Percentiles rank a stretch among this genome's conserved stretches.
Conservation (phyloP, 2,329 filamentous ascomycete species). For the Botrytis byssoidea region DNA sequence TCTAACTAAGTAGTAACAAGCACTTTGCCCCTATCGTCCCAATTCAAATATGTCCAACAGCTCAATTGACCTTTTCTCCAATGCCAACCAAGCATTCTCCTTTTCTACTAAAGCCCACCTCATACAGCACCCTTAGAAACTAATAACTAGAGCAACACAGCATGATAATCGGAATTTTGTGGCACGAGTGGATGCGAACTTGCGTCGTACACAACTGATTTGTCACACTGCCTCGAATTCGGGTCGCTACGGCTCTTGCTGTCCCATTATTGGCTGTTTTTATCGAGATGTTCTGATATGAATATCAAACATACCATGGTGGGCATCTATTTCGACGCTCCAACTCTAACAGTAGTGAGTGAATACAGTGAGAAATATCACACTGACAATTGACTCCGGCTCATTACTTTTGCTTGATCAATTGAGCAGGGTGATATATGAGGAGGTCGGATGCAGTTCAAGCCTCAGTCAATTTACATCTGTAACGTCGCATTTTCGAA, state of each 20-base stretch:
- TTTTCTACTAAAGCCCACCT: neutral
- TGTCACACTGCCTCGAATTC: neutral
- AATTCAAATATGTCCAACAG: neutral
- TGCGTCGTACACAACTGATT: no score
- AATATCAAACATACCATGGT: neutral
- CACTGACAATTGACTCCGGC: neutral
- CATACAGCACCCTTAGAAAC: no score
- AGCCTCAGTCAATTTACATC: neutral
- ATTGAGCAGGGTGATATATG: neutral
- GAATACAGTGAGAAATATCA: neutral
- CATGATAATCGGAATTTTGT: neutral
- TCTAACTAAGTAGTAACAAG: neutral
- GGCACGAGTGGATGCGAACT: neutral
- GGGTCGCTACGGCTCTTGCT: neutral
- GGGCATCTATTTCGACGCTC: neutral
- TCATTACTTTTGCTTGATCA: neutral
- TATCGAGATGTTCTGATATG: neutral
- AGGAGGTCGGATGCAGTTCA: neutral
- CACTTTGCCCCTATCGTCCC: neutral
- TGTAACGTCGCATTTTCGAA: neutral
- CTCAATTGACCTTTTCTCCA: neutral
- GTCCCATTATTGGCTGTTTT: neutral
- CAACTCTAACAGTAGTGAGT: neutral
- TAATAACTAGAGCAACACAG: neutral
- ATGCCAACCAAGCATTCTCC: fast-evolving